Base-by-base conservation (phyloP, 345 rosid species). In the Firmiana major region DNA sequence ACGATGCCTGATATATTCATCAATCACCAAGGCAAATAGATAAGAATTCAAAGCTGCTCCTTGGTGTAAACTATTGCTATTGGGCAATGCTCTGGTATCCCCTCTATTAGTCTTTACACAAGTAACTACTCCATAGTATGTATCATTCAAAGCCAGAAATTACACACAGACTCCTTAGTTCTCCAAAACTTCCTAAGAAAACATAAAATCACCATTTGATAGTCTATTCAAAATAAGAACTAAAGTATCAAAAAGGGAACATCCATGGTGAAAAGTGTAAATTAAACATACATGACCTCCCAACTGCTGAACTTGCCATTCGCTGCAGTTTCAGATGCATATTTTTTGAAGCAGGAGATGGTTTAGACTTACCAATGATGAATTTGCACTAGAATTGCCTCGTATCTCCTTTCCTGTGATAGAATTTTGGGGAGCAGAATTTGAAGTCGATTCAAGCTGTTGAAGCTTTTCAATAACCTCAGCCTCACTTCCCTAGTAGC, bases 401-500 rank as follows among this genome's bases (percentile, higher is more conserved):
- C 64, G 88, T 19, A 60, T 82, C 67, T 88, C 94, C 85, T 88
- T 89, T 71, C 82, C 88, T 42, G 80, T 48, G 63, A 85, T 75
- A 31, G 93, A 78, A 80, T 86, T 88, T 59, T 85, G 84, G 54
- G 84, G 73, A 31, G 90, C 84, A 71, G 86, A 76, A 84, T 82
- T 91, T 63, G 89, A 86, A 83, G 87, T 93, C 77, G 83, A 80
- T 71, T 88, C 91, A 77, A 91, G 89, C 81, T 85, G 93, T 79
- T 79, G 84, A 80, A 96, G 94, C 81, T 79, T 86, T 82, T 89
- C 97, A 80, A 89, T 79, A 71, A 84, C 94, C 79, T 90, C 93
- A 34, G 87, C 86, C 83, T 93, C 95, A 31, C 79, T 84, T 81
- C 88, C 97, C 97, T 93, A 88, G 62, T 60, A 85, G 79, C 74